Percentiles rank a stretch among this genome's conserved stretches.
Evolutionary conservation across 2,329 filamentous ascomycete genomes (phyloP).

Genomic region (Knufia fluminis): DNA sequence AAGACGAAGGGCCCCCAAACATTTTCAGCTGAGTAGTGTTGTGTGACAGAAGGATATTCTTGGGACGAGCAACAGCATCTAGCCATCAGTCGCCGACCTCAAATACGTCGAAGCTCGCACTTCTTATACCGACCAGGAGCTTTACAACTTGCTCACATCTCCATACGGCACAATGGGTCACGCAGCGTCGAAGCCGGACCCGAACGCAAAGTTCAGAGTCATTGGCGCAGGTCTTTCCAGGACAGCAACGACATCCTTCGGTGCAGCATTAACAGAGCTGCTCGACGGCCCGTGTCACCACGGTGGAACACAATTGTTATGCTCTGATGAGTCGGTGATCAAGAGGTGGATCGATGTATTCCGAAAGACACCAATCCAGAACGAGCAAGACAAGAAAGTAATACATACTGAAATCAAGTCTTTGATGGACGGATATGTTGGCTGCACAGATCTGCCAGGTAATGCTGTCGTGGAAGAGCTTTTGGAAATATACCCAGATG

Average conservation of each 20-base stretch:
- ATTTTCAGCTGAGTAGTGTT: not conserved
- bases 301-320: constrained; percentile 36
- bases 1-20: not conserved
- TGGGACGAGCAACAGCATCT: not conserved
- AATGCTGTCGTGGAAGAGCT: constrained; percentile 38
- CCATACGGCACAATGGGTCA: constrained; percentile 19
- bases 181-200: constrained; percentile 18
- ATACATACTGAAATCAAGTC: constrained; percentile 29
- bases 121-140: too few species aligned
- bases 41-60: not conserved
- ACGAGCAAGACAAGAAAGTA: constrained; percentile 22
- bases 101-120: too few species aligned
- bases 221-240: constrained; percentile 28
- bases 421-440: constrained; percentile 36
- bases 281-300: constrained; percentile 43
- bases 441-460: constrained; percentile 38
- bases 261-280: constrained; percentile 39
- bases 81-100: not conserved
- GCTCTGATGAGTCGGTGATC: constrained; percentile 21
- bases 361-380: constrained; percentile 18
- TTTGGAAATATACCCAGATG: constrained; percentile 41
- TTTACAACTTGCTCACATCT: too few species aligned
- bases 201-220: constrained; percentile 16
- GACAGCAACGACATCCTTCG: constrained; percentile 45
- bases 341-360: constrained; percentile 25